Evolutionary conservation across 2,329 filamentous ascomycete species (phyloP).

Genomic region (Alternaria postmessia): DNA sequence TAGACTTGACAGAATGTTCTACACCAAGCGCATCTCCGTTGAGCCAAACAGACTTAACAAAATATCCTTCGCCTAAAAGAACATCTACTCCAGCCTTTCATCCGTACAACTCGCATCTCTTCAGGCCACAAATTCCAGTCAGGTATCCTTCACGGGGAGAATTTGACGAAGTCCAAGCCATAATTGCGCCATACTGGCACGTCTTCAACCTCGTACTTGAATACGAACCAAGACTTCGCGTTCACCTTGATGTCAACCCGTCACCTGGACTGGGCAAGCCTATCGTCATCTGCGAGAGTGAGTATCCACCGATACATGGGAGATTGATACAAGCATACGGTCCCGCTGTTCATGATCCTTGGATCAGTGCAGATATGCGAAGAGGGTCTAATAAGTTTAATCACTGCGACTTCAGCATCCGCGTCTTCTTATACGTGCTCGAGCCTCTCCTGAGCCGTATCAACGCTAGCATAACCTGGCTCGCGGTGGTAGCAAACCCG

Average conservation of each 20-base stretch:
- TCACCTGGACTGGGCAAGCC: no score
- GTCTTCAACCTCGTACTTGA: constrained; percentile 11
- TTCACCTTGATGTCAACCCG: not conserved
- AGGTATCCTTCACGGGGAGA: not conserved
- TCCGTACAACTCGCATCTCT: not conserved
- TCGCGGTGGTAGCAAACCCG: not conserved
- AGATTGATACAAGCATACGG: not conserved
- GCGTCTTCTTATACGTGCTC: constrained; percentile 1
- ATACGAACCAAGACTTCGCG: not conserved
- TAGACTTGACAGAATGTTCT: no score
- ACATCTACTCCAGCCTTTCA: not conserved
- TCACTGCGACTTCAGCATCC: constrained; percentile 13
- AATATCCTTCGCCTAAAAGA: not conserved
- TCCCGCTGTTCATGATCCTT: not conserved
- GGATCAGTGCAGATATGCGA: not conserved
- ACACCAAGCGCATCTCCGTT: not conserved
- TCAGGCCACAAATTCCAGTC: not conserved
- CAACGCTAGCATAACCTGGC: not conserved
- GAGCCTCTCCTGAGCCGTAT: not conserved
- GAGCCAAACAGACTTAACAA: not conserved
- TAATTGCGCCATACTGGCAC: constrained; percentile 9
- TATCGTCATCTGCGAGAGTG: not conserved
- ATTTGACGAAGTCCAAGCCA: not conserved
- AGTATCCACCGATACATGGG: not conserved
- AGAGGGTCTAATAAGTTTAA: not conserved